phyloP scores from a whole-genome alignment of 371 early-diverging fungal genomes.

The Apophysomyces elegans region DNA sequence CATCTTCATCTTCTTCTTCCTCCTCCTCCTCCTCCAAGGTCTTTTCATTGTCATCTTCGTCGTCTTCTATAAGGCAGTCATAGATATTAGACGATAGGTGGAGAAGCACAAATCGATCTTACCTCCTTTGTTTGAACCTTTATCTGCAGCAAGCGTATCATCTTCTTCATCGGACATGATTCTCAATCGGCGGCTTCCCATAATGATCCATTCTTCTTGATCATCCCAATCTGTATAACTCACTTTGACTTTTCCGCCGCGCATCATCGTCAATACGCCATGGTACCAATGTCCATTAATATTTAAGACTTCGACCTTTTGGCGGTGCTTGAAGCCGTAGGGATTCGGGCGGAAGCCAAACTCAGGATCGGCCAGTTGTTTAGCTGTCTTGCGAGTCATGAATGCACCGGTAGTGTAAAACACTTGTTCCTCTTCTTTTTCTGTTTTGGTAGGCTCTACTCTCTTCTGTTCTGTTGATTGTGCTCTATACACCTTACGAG shows the following conservation, averaged over 20 bases:
- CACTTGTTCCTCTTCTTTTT: conserved; percentile 8
- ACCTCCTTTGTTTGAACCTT: background rate
- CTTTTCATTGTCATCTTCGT: conserved; percentile 18
- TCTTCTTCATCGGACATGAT: conserved; percentile 12
- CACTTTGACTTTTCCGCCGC: conserved; percentile 54
- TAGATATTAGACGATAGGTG: no score
- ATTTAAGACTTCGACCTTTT: conserved; percentile 50
- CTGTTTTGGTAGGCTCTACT: background rate
- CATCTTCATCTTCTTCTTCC: background rate
- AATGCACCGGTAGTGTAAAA: conserved; percentile 57
- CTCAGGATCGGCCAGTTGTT: conserved; percentile 32
- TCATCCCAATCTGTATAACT: conserved; percentile 59
- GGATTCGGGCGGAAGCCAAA: conserved; percentile 47
- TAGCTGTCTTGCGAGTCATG: conserved; percentile 53
- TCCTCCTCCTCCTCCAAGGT: conserved; percentile 8
- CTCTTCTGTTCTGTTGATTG: background rate
- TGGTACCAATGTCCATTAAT: conserved; percentile 58
- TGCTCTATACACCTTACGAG: background rate
- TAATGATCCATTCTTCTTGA: conserved; percentile 68
- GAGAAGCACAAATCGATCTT: no score
- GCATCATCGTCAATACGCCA: conserved; percentile 49
- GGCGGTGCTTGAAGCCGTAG: conserved; percentile 43
- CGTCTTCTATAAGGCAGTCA: conserved; percentile 2
- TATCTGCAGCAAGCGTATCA: background rate
- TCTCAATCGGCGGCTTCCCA: conserved; percentile 54